phyloP scores from a whole-genome alignment of 1,284 basidiomycete species.

The Fomitopsis pinicola region DNA sequence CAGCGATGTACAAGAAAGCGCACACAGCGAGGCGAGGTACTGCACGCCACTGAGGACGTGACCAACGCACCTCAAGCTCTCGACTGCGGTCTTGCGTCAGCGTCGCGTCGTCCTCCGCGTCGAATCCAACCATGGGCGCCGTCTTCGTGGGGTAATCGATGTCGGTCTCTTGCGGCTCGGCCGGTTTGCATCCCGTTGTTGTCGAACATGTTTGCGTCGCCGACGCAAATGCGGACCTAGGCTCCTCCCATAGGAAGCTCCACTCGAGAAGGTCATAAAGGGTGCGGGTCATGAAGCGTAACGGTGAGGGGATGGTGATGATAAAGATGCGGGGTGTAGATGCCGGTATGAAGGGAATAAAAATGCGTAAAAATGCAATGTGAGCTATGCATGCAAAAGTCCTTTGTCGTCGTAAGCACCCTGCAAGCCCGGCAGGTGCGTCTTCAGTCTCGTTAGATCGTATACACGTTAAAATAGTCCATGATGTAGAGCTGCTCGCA shows the following conservation, averaged over 20 bases:
- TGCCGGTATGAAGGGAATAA: conserved; percentile 35
- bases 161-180: conserved; percentile 40
- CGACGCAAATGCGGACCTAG: conserved; percentile 22
- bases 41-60: conserved; percentile 36
- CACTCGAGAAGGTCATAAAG: conserved; percentile 14
- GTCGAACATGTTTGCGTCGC: conserved; percentile 24
- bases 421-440: conserved; percentile 50
- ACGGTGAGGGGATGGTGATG: conserved; percentile 13
- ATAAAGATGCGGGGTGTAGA: conserved; percentile 27
- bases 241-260: conserved; percentile 18
- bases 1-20: conserved; percentile 51
- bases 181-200: conserved; percentile 33
- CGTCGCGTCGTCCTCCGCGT: conserved; percentile 50
- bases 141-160: conserved; percentile 40
- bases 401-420: conserved; percentile 43
- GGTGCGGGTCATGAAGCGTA: conserved; percentile 4
- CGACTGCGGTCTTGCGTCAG: conserved; percentile 61
- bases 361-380: conserved; percentile 35
- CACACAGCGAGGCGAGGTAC: conserved; percentile 48
- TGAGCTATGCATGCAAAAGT: conserved; percentile 27
- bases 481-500: conserved; percentile 20
- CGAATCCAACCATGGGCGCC: conserved; percentile 38
- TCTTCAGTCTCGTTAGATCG: conserved; percentile 37
- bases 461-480: conserved; percentile 17
- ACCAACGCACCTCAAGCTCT: conserved; percentile 45